phyloP scores from a whole-genome alignment of 1,284 basidiomycete genomes.

The Apiotrichum domesticum region DNA sequence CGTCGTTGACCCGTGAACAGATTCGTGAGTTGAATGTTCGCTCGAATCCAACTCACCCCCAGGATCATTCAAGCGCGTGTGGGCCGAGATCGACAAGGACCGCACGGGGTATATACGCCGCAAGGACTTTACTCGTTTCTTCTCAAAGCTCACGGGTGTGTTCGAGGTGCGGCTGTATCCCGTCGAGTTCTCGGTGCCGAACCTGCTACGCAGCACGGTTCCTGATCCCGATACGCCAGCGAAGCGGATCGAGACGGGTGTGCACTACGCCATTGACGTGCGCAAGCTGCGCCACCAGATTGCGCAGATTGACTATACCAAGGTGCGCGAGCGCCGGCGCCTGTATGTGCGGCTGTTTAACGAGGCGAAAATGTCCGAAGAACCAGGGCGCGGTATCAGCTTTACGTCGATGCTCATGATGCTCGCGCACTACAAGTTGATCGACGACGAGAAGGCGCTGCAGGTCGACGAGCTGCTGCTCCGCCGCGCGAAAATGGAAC shows the following conservation, averaged over 20 bases:
- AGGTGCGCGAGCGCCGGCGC: constrained; percentile 61
- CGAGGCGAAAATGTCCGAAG: constrained; percentile 70
- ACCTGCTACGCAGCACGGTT: constrained; percentile 50
- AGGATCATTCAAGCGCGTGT: constrained; percentile 78
- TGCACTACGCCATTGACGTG: constrained; percentile 58
- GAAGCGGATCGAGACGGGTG: constrained; percentile 27
- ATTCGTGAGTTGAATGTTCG: constrained; percentile 55
- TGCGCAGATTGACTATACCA: constrained; percentile 58
- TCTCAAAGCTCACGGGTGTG: constrained; percentile 53
- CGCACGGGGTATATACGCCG: constrained; percentile 74
- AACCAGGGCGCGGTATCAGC: constrained; percentile 72
- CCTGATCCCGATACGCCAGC: constrained; percentile 26
- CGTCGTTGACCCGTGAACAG: constrained; percentile 77
- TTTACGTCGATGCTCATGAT: constrained; percentile 87
- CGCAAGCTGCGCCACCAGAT: constrained; percentile 58
- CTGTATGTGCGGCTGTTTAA: constrained; percentile 72
- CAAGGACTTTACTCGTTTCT: constrained; percentile 69
- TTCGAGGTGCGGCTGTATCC: constrained; percentile 84
- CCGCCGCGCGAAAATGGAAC: constrained; percentile 67
- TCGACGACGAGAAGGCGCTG: constrained; percentile 80
- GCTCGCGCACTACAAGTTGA: constrained; percentile 85
- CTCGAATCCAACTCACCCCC: background rate
- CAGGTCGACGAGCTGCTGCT: constrained; percentile 71
- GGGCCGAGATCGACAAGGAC: constrained; percentile 76
- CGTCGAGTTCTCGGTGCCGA: constrained; percentile 57